Evolutionary conservation across 108 stramenopile species (phyloP), one percentile per base, ranked within the genome.

Genomic region (Schizochytrium sp.): DNA sequence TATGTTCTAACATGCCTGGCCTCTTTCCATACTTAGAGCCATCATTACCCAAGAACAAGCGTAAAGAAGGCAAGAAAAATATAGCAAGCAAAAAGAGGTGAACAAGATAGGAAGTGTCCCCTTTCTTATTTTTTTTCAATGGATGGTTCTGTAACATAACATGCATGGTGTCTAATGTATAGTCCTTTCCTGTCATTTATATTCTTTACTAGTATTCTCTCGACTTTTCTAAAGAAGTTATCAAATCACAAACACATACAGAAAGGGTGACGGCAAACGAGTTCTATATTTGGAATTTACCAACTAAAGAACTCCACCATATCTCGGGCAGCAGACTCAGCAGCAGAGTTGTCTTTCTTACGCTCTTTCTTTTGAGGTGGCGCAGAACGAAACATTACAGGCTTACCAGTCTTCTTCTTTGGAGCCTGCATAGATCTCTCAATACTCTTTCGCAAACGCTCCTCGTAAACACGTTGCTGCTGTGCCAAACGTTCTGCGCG

Each of bases 401-500:
- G 92, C 13, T 93, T 88, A 28, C 93, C 93, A 13, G 72, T 87
- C 57, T 92, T 91, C 45, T 93, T 93, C 76, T 93, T 91, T 10
- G 93, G 93, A 13, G 94, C 92, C 47, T 92, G 93, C 61, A 93
- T 83, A 15, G 92, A 90, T 15, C 94, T 61, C 72, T 89, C 89
- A 55, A 94, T 91, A 44, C 91, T 72, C 72, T 88, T 87, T 56
- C 89, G 91, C 46, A 94, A 91, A 28, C 93, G 89, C 47, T 93
- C 91, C 61, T 92, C 91, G 89, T 93, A 92, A 88, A 89, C 47
- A 17, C 58, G 69, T 64, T 93, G 93, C 60, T 93, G 93, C 44
- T 91, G 87, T 12, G 91, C 90, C 91, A 93, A 89, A 60, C 92
- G 92, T 89, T 94, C 94, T 50, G 87, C 90, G n/a, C 93, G 91